Evolutionary conservation across 768 basidiomycete genomes (phyloP), one percentile per base, ranked within the genome.

Genomic region (Pleurotus tuoliensis): DNA sequence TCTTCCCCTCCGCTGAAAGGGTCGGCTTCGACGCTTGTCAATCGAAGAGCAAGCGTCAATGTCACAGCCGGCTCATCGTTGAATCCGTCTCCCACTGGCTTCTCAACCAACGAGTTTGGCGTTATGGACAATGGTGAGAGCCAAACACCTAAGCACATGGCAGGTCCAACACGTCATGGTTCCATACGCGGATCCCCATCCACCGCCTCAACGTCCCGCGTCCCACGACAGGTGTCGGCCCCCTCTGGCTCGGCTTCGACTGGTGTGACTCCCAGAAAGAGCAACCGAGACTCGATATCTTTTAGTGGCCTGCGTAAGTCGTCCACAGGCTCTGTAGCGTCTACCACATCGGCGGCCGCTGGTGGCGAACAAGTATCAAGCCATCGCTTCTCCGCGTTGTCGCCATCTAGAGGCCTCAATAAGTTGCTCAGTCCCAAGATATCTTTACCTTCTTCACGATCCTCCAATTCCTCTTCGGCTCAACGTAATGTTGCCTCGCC

Each of bases 381-480:
- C 50, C 84, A 88, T 64, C 82, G 90, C 30, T 89, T 92, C 73
- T 89, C 90, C 37, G 88, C 88, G 3, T 78, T 93, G 41, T 93
- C 92, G 4, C 92, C 92, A 1, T 93, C 92, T 2, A 92, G 87
- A 69, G 81, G 90, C 27, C 73, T 94, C 55, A 53, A 53, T 30
- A 93, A 93, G 69, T 75, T 93, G 39, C 74, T 94, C 50, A 87
- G 80, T 52, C 91, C 91, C 1, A 94, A 93, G 71, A 82, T 86
- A 38, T 83, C 87, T 4, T 70, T 87, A 4, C 74, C 84, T 15
- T 77, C 77, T 27, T 67, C 85, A 18, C 82, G 84, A 8, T 73
- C 77, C 12, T 82, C 87, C 9, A 81, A 80, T 54, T 73, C 81
- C 4, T 72, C 75, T 52, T 67, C 76, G 45, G 71, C 71, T 7